phyloP scores from a whole-genome alignment of 2,329 filamentous ascomycete genomes.

The Arachnomyces sp. region DNA sequence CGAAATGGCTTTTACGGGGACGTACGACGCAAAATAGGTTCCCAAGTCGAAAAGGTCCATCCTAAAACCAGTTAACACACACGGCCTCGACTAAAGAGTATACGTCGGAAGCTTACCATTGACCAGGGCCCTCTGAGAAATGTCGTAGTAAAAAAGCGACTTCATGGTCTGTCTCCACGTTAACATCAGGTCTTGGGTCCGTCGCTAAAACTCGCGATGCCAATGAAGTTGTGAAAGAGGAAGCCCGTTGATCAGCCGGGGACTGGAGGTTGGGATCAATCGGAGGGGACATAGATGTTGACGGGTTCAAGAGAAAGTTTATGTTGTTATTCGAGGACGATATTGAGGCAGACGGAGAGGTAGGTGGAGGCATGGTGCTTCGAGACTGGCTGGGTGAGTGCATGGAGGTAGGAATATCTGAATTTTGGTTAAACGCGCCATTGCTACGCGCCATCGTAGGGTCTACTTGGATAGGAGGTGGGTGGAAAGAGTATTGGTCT shows the following conservation, averaged over 20 bases:
- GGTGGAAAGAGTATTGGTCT: slow-evolving; percentile 26
- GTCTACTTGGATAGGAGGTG: slow-evolving; percentile 15
- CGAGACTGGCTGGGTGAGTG: slow-evolving; percentile 28
- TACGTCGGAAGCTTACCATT: slow-evolving; percentile 39
- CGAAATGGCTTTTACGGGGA: slow-evolving; percentile 50
- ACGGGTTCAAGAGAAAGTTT: slow-evolving; percentile 50
- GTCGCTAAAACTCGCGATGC: slow-evolving; percentile 13
- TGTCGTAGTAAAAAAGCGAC: slow-evolving; percentile 53
- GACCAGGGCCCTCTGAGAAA: slow-evolving; percentile 53
- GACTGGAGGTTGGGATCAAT: slow-evolving; percentile 36
- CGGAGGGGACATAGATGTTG: slow-evolving; percentile 35
- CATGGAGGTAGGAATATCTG: slow-evolving; percentile 19
- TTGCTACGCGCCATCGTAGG: slow-evolving; percentile 16
- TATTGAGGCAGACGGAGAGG: slow-evolving; percentile 39
- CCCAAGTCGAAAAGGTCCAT: slow-evolving; percentile 43
- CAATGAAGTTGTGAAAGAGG: slow-evolving; percentile 22
- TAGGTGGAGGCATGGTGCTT: slow-evolving; percentile 25
- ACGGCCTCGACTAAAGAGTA: background rate
- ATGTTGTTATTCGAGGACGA: slow-evolving; percentile 42
- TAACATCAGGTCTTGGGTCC: slow-evolving; percentile 19
- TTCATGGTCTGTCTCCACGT: slow-evolving; percentile 45
- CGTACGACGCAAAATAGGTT: slow-evolving; percentile 53
- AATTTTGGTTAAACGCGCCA: slow-evolving; percentile 12
- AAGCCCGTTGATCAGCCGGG: slow-evolving; percentile 21
- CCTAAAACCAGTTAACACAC: slow-evolving; percentile 19